Evolutionary conservation across 1,139 yeast genomes (phyloP), one percentile per base, ranked within the genome.

Genomic region (Pneumocystis carinii): DNA sequence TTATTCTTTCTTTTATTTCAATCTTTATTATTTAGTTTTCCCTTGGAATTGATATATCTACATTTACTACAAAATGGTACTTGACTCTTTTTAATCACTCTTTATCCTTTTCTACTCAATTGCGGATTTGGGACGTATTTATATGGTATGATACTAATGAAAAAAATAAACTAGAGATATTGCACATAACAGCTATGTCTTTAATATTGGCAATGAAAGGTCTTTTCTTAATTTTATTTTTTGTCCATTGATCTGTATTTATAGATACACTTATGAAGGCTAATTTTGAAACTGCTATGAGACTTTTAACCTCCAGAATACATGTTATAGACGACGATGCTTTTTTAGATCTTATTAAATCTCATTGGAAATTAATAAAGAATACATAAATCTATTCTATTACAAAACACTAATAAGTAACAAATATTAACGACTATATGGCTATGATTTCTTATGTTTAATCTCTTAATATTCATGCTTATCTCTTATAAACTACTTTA

Each of bases 31-130:
- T 24, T 61, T 42, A 64, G 53, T 35, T 62, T 14, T 38, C 59
- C 17, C 57, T 68, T 15, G 69, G 66, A 10, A 63, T 67, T 53
- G 63, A 62, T 36, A 69, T 70, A 6, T 59, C 65, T 36, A 38
- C 66, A 17, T 68, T 64, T 63, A 67, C 68, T 8, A 68, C 70
- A 8, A 65, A 68, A 24, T 68, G 70, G 70, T 68, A 68, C 39
- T 60, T 68, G 14, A 68, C 70, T 1, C 62, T 68, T 19, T 68
- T 68, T 27, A 64, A 63, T 53, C 65, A 66, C 59, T 63, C 69
- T 8, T 62, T 68, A 2, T 69, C 69, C n/a, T 68, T 68, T 42
- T 62, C 59, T 12, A 64, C 67, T 15, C 70, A 68, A 36, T 61
- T 68, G 7, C 67, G 70, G 14, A 65, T 68, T 29, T 68, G 70